Conservation (phyloP, 164 flowering plant species). For the Piper longum region DNA sequence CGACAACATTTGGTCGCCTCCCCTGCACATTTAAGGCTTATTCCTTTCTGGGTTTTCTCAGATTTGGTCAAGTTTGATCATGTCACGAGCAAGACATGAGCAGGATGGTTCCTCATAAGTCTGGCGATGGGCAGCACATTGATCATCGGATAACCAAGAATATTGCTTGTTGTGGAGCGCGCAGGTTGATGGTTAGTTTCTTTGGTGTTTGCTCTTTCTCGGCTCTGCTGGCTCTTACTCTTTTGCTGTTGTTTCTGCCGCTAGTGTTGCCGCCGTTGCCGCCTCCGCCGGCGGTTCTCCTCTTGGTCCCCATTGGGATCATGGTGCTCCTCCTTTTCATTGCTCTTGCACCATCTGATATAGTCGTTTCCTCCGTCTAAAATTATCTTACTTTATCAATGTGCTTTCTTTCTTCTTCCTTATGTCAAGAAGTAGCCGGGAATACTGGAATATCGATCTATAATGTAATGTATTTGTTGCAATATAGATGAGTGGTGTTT, state of each 20-base stretch:
- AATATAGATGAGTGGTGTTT: too few species aligned
- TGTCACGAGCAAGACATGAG: too few species aligned
- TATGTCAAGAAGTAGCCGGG: too few species aligned
- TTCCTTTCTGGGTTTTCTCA: too few species aligned
- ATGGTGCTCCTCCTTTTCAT: slow-evolving; percentile 6
- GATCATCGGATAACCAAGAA: background rate
- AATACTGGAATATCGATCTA: too few species aligned
- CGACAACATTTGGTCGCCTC: too few species aligned
- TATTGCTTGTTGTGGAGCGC: background rate
- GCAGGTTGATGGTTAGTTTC: slow-evolving; percentile 6
- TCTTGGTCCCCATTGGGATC: slow-evolving; percentile 7
- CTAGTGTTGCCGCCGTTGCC: slow-evolving; percentile 10
- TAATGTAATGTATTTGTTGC: too few species aligned
- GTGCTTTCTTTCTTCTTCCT: too few species aligned
- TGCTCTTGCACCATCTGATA: slow-evolving; percentile 6
- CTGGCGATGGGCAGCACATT: background rate
- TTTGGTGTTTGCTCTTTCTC: background rate
- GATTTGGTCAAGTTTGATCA: too few species aligned
- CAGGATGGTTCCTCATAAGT: background rate
- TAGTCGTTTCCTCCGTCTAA: slow-evolving; percentile 1
- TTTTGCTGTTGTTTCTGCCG: slow-evolving; percentile 5
- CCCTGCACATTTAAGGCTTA: too few species aligned
- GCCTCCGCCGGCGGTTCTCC: slow-evolving; percentile 7
- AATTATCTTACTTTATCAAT: too few species aligned
- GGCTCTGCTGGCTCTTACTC: slow-evolving; percentile 3